phyloP scores from a whole-genome alignment of 805 yeast genomes.

The Saturnispora kantuleensis region DNA sequence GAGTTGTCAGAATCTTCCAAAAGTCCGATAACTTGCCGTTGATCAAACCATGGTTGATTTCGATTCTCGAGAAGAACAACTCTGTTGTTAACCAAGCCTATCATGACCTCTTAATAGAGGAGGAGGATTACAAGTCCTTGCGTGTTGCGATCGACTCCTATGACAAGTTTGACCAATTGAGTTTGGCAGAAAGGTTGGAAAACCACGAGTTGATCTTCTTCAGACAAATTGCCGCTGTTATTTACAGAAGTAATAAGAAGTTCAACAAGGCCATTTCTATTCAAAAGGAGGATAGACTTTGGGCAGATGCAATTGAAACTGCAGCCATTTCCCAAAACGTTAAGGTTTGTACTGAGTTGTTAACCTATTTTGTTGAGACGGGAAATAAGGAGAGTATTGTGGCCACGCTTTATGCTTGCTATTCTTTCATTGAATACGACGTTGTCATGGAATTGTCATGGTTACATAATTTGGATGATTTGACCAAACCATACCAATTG shows the following conservation, averaged over 20 bases:
- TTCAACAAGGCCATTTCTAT: conserved; percentile 83
- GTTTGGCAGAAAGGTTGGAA: conserved; percentile 86
- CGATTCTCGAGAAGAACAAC: conserved; percentile 83
- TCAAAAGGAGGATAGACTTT: conserved; percentile 82
- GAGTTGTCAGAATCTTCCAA: conserved; percentile 90
- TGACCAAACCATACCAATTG: conserved; percentile 86
- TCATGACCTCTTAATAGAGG: conserved; percentile 91
- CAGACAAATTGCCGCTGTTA: conserved; percentile 91
- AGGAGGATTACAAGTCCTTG: conserved; percentile 88
- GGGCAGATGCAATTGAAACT: conserved; percentile 91
- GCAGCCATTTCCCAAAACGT: conserved; percentile 72
- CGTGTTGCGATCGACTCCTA: conserved; percentile 78
- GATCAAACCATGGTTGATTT: conserved; percentile 88
- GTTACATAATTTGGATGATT: conserved; percentile 77
- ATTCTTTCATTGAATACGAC: conserved; percentile 70
- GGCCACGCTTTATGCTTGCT: conserved; percentile 80
- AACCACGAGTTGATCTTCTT: conserved; percentile 84
- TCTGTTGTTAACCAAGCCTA: conserved; percentile 90
- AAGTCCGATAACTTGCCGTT: conserved; percentile 93
- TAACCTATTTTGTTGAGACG: conserved; percentile 89
- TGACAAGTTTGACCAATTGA: conserved; percentile 87
- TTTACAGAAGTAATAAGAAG: conserved; percentile 90
- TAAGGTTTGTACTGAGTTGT: conserved; percentile 79
- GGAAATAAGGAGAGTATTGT: conserved; percentile 94
- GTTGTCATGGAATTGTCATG: conserved; percentile 83